Percentiles rank a stretch among this genome's conserved stretches.
These are phyloP conservation scores for Catharanthus roseus DNA, from an alignment of 257 asterid species.

Conservation along the genomic window DNA sequence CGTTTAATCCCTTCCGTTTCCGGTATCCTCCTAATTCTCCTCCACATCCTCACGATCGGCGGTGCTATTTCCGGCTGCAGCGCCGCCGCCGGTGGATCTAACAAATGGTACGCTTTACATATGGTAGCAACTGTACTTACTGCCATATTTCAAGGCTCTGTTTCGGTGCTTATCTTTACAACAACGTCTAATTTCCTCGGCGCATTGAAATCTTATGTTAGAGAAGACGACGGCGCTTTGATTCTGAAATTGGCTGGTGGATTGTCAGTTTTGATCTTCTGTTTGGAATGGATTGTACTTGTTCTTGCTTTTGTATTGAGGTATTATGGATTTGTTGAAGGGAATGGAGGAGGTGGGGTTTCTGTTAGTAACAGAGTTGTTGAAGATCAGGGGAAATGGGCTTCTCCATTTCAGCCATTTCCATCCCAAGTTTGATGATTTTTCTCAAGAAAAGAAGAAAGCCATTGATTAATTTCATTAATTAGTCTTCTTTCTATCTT, in stretches of 20 bases:
- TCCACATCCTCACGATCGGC: conserved; percentile 60
- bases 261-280: conserved; percentile 26
- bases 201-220: conserved; percentile 26
- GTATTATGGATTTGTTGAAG: conserved; percentile 30
- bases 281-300: conserved; percentile 35
- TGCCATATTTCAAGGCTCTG: conserved; percentile 42
- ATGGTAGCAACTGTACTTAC: conserved; percentile 37
- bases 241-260: conserved; percentile 38
- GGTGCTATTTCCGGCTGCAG: conserved; percentile 62
- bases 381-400: conserved; percentile 22
- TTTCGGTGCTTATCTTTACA: conserved; percentile 32
- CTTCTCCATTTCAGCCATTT: conserved; percentile 26
- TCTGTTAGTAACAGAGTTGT: conserved; percentile 20
- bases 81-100: conserved; percentile 19
- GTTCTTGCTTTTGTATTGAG: conserved; percentile 35
- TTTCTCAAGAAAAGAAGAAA: background rate
- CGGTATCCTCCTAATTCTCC: conserved; percentile 62
- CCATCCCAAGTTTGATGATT: background rate
- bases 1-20: conserved; percentile 60
- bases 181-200: conserved; percentile 21
- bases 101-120: conserved; percentile 31
- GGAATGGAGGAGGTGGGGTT: conserved; percentile 12
- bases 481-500: background rate
- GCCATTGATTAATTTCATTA: background rate
- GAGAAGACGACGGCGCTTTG: conserved; percentile 24